Evolutionary conservation across 768 basidiomycete genomes (phyloP).

Genomic region (Dentipellis sp.): DNA sequence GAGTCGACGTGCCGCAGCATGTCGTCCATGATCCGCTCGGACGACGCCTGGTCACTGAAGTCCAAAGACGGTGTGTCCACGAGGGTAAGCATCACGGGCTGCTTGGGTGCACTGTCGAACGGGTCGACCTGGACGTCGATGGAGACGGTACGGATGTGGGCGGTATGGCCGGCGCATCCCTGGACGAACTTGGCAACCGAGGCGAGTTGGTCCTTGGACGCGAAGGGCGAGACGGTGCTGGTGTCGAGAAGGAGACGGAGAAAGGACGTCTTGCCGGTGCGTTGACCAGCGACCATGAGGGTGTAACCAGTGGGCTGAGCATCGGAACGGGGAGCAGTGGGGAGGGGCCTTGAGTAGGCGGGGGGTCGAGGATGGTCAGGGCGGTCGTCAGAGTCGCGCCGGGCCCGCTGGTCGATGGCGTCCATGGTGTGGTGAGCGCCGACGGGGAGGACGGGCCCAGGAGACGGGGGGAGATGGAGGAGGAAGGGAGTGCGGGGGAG

Average conservation of each 20-base stretch:
- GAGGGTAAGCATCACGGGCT: conserved; percentile 54
- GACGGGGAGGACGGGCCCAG: conserved; percentile 18
- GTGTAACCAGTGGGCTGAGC: conserved; percentile 41
- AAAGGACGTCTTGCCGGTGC: conserved; percentile 83
- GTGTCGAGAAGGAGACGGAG: conserved; percentile 81
- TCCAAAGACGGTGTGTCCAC: conserved; percentile 81
- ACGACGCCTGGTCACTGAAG: conserved; percentile 52
- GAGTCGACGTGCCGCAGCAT: conserved; percentile 65
- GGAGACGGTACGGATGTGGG: conserved; percentile 60
- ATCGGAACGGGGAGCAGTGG: conserved; percentile 19
- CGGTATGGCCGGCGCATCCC: conserved; percentile 61
- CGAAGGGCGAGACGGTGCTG: conserved; percentile 50
- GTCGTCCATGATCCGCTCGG: conserved; percentile 58
- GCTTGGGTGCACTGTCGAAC: conserved; percentile 35
- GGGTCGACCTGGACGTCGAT: conserved; percentile 60
- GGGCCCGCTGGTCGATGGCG: conserved; percentile 40
- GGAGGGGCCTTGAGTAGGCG: conserved; percentile 17
- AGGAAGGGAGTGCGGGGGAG: conserved; percentile 33
- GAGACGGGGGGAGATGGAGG: conserved; percentile 41
- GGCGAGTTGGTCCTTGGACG: conserved; percentile 66
- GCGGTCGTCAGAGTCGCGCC: conserved; percentile 34
- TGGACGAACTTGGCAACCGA: conserved; percentile 79
- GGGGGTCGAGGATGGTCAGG: conserved; percentile 17
- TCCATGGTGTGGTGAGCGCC: conserved; percentile 43
- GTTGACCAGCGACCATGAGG: conserved; percentile 74